A percentile compares a stretch with the other conserved stretches of the same genome.
These are phyloP conservation scores for Thozetella sp. DNA, from an alignment of 495 filamentous ascomycete genomes.

Conservation along the genomic window DNA sequence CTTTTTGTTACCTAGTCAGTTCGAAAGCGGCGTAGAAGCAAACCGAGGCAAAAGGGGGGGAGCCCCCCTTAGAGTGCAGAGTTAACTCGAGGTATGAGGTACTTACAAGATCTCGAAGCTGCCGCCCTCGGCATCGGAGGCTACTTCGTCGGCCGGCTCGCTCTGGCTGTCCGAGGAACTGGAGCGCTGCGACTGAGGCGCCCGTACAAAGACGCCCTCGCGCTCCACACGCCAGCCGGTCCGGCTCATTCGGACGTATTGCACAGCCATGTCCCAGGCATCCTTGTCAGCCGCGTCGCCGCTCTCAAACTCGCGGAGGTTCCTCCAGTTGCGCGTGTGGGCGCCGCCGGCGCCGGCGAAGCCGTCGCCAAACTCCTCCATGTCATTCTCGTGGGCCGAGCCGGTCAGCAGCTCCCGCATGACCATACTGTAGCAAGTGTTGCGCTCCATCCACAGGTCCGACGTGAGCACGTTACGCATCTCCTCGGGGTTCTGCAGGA, in stretches of 20 bases:
- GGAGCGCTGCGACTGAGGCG: neutral
- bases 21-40: neutral
- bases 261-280: constrained; percentile 44
- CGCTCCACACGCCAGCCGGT: constrained; percentile 37
- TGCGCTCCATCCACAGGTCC: constrained; percentile 49
- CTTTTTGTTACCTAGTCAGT: constrained; percentile 6
- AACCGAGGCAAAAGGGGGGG: too few relatives aligned
- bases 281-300: constrained; percentile 41
- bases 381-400: neutral
- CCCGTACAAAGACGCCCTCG: constrained; percentile 38
- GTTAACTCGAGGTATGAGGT: too few relatives aligned
- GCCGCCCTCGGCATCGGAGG: neutral
- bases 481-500: constrained; percentile 31
- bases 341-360: neutral
- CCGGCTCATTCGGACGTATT: constrained; percentile 26
- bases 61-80: too few relatives aligned
- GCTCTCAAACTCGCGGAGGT: constrained; percentile 40
- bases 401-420: constrained; percentile 34
- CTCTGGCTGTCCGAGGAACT: neutral
- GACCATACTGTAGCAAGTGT: constrained; percentile 38
- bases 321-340: constrained; percentile 28
- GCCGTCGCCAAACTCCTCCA: neutral
- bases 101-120: neutral
- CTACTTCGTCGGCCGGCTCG: neutral
- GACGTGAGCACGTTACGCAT: constrained; percentile 34